phyloP scores from a whole-genome alignment of 106 monocot genomes.

The Platanthera zijinensis region DNA sequence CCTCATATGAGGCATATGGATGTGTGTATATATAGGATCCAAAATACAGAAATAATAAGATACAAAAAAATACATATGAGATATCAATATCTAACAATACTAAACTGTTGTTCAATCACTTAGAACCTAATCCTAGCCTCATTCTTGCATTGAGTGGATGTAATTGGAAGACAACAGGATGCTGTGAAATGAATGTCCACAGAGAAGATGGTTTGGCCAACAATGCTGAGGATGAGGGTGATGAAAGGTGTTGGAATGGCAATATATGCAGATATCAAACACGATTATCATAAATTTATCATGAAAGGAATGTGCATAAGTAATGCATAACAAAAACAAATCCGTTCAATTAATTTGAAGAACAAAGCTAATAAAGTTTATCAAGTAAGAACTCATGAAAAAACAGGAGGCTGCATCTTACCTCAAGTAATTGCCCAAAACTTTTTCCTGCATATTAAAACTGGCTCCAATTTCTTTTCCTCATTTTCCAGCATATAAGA shows the following conservation, averaged over 20 bases:
- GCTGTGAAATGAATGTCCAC: not conserved
- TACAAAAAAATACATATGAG: too few relatives aligned
- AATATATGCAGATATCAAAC: not conserved
- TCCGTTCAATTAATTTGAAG: not conserved
- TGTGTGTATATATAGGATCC: too few relatives aligned
- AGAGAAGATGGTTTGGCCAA: not conserved
- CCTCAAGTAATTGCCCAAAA: slow-evolving; percentile 86
- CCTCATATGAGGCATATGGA: too few relatives aligned
- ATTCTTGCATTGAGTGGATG: not conserved
- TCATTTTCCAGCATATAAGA: slow-evolving; percentile 56
- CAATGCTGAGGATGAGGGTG: not conserved
- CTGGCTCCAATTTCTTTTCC: slow-evolving; percentile 43
- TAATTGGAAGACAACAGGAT: not conserved
- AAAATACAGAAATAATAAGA: too few relatives aligned
- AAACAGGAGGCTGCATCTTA: slow-evolving; percentile 8
- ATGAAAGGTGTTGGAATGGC: not conserved
- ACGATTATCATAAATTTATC: not conserved
- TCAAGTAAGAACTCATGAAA: not conserved
- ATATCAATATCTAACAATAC: too few relatives aligned
- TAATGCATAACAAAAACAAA: not conserved
- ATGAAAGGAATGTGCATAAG: not conserved
- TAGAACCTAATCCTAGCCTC: not conserved
- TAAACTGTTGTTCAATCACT: not conserved
- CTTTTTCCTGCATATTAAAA: slow-evolving; percentile 80
- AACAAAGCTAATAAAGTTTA: not conserved